These are phyloP conservation scores for Tremella mesenterica DNA, from an alignment of 768 basidiomycete genomes.

Conservation along the genomic window DNA sequence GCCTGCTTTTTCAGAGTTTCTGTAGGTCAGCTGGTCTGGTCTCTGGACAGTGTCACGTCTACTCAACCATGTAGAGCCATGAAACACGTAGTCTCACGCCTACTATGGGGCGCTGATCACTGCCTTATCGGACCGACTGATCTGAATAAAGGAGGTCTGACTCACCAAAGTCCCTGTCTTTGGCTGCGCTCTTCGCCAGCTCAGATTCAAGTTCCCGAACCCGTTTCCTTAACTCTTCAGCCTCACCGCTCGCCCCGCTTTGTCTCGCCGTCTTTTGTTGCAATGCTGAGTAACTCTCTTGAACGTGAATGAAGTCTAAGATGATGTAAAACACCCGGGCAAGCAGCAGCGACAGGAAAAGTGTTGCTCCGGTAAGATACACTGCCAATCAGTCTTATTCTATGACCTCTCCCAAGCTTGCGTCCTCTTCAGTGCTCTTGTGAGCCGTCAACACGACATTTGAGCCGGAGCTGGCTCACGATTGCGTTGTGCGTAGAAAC, in stretches of 20 bases:
- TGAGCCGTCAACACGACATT: no score
- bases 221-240: slow-evolving; percentile 51
- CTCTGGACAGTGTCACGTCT: background rate
- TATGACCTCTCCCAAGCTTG: background rate
- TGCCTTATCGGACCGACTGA: no score
- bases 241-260: slow-evolving; percentile 31
- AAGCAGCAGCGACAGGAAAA: slow-evolving; percentile 92
- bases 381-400: slow-evolving; percentile 33
- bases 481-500: slow-evolving; percentile 59
- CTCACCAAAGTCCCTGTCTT: slow-evolving; percentile 61
- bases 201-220: slow-evolving; percentile 60
- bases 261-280: slow-evolving; percentile 50
- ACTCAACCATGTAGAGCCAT: no score
- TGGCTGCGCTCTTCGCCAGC: slow-evolving; percentile 54
- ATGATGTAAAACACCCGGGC: slow-evolving; percentile 87
- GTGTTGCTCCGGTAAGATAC: slow-evolving; percentile 68
- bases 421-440: no score
- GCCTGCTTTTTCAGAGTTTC: slow-evolving; percentile 78
- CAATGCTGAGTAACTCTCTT: slow-evolving; percentile 76
- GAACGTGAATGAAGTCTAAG: slow-evolving; percentile 79
- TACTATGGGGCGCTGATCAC: no score
- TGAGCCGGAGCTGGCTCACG: no score
- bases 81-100: no score
- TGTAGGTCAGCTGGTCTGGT: slow-evolving; percentile 35
- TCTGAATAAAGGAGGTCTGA: background rate